These are phyloP conservation scores for Phytopythium sindhum DNA, from an alignment of 352 stramenopile species.

Conservation along the genomic window DNA sequence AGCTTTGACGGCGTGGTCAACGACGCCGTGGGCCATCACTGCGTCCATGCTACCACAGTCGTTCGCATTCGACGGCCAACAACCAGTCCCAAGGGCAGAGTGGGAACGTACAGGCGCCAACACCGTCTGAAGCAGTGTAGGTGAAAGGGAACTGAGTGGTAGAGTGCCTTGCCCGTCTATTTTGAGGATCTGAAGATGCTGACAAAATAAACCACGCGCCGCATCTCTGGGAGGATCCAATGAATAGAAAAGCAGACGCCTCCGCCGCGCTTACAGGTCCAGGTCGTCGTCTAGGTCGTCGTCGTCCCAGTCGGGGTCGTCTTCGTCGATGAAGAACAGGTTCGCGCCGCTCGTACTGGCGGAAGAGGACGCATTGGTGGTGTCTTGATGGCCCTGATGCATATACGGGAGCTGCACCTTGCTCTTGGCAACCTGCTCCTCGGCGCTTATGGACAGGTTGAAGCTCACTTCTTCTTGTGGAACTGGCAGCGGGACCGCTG, in stretches of 20 bases:
- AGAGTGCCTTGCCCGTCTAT: neutral
- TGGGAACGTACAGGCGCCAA: neutral
- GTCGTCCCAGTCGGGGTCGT: slow-evolving; percentile 74
- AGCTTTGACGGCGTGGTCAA: neutral
- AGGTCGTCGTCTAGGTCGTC: slow-evolving; percentile 48
- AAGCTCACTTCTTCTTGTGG: slow-evolving; percentile 62
- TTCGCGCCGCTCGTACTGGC: slow-evolving; percentile 10
- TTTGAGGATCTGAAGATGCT: neutral
- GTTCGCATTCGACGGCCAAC: neutral
- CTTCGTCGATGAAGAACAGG: slow-evolving; percentile 77
- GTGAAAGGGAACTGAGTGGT: neutral
- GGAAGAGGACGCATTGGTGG: slow-evolving; percentile 2
- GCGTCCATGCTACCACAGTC: slow-evolving; percentile 1
- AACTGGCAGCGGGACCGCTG: slow-evolving; percentile 37
- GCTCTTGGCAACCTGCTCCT: slow-evolving; percentile 55
- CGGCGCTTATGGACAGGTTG: slow-evolving; percentile 58
- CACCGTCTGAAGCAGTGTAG: neutral
- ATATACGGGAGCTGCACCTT: slow-evolving; percentile 72
- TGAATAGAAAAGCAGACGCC: neutral
- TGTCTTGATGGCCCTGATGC: slow-evolving; percentile 33
- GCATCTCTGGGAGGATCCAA: neutral
- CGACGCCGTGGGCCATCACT: neutral
- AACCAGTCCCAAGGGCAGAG: neutral
- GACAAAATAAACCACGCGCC: neutral
- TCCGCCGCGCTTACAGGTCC: slow-evolving; percentile 20